phyloP scores from a whole-genome alignment of 352 stramenopile genomes.

The Phytophthora megakarya region DNA sequence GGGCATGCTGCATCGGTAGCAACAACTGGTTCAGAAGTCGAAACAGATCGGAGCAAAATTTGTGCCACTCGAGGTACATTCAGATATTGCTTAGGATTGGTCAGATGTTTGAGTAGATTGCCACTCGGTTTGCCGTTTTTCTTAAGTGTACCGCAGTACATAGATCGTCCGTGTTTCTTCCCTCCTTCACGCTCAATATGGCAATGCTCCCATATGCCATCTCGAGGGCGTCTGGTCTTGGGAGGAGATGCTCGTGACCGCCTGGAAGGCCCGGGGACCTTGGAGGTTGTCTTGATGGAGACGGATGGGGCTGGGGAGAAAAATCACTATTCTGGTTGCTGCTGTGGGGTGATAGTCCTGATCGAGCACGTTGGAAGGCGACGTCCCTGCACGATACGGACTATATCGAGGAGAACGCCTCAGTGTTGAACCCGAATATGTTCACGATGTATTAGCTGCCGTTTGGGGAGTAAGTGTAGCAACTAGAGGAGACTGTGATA shows the following conservation, averaged over 20 bases:
- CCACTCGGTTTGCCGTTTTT: constrained; percentile 14
- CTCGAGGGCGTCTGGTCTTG: background rate
- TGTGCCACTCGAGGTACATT: constrained; percentile 5
- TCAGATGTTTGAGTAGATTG: constrained; percentile 9
- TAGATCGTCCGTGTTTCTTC: constrained; percentile 14
- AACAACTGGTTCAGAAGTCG: background rate
- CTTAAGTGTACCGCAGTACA: background rate
- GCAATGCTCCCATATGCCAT: background rate
- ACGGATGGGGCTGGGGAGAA: background rate
- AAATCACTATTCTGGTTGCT: background rate
- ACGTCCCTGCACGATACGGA: background rate
- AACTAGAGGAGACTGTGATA: too few relatives aligned
- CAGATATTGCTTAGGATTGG: constrained; percentile 1
- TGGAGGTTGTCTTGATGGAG: background rate
- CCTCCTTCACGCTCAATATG: constrained; percentile 6
- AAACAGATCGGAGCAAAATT: background rate
- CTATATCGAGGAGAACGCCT: background rate
- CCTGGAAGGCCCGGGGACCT: background rate
- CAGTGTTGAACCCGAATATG: background rate
- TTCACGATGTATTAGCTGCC: background rate
- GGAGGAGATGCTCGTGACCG: background rate
- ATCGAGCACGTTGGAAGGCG: background rate
- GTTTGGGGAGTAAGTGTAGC: too few relatives aligned
- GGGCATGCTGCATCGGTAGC: too few relatives aligned
- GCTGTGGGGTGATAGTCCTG: background rate